Conservation (phyloP, 495 filamentous ascomycete genomes). For the Xylaria flabelliformis region DNA sequence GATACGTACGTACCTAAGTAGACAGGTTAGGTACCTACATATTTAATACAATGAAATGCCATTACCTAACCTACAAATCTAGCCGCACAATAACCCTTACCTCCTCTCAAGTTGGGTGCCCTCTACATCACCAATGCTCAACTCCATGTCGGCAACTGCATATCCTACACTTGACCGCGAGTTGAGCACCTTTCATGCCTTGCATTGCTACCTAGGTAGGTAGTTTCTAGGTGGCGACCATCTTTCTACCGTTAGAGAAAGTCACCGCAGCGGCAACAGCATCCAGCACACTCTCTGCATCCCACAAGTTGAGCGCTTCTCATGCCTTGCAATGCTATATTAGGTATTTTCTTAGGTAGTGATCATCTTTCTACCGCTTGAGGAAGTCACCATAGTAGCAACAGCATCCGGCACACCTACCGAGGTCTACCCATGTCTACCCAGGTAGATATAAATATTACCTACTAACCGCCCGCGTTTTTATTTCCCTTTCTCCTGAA, state of each 20-base stretch:
- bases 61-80: too few species aligned
- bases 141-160: background rate
- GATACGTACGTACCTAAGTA: background rate
- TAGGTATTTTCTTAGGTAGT: too few species aligned
- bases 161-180: background rate
- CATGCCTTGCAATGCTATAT: too few species aligned
- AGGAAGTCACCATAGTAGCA: background rate
- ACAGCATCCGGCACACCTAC: background rate
- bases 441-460: background rate
- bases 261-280: too few species aligned
- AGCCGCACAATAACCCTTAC: background rate
- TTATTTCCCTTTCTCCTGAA: background rate
- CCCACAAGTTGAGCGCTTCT: background rate
- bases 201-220: background rate
- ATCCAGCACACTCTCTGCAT: too few species aligned
- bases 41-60: too few species aligned
- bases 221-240: background rate
- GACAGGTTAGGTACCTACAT: too few species aligned
- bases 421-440: background rate
- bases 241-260: background rate
- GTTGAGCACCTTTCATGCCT: background rate
- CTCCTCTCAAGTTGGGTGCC: background rate
- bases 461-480: background rate
- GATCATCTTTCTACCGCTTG: background rate
- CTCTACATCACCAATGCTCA: background rate